A percentile compares a stretch with the other conserved stretches of the same genome.
phyloP scores from a whole-genome alignment of 192 early-diverging fungal species.

The Backusella circina region DNA sequence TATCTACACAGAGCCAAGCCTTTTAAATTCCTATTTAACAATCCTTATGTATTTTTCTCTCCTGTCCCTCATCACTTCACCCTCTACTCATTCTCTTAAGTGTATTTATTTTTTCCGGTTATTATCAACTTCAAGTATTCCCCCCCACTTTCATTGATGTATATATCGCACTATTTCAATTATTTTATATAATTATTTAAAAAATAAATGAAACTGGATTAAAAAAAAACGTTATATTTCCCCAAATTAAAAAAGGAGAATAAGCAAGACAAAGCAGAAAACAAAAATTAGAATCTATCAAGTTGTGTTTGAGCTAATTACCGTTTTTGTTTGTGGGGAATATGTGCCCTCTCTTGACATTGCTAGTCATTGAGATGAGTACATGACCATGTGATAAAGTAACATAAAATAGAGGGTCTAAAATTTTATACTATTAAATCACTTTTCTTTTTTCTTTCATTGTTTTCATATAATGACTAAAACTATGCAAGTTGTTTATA shows the following conservation, averaged over 20 bases:
- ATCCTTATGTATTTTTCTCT: background rate
- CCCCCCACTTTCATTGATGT: background rate
- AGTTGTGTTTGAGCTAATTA: background rate
- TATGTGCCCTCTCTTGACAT: background rate
- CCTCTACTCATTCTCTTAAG: background rate
- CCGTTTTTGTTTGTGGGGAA: background rate
- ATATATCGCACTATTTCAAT: background rate
- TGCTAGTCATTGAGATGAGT: background rate
- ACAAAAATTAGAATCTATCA: background rate
- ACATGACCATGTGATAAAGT: background rate
- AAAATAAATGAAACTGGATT: background rate
- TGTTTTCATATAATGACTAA: background rate
- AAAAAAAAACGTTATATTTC: background rate
- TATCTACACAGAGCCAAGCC: background rate
- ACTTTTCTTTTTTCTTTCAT: background rate
- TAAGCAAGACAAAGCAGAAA: background rate
- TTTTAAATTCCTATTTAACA: background rate
- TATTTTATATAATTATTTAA: background rate
- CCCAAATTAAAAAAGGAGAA: background rate
- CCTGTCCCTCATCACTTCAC: background rate
- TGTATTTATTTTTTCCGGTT: background rate
- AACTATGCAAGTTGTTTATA: constrained; percentile 9
- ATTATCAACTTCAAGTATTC: background rate
- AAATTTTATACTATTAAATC: background rate
- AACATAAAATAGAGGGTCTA: background rate